Evolutionary conservation across 805 yeast species (phyloP), one percentile per base, ranked within the genome.

Genomic region (Starmera dryadoides): DNA sequence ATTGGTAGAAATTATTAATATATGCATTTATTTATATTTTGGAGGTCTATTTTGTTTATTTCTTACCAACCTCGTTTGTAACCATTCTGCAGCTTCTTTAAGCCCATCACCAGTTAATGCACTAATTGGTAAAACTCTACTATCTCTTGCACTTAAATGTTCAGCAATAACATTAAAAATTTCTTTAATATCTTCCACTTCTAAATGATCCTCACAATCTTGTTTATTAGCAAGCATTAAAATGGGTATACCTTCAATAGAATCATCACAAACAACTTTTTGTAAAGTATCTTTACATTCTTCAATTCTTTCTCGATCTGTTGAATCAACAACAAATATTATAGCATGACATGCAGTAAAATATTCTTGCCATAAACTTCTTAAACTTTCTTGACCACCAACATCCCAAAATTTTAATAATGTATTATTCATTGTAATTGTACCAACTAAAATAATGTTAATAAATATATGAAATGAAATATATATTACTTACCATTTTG

Each of bases 141-240:
- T 79, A 57, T 91, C 98, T 31, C 96, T 75, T 0, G 98, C 98
- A 52, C 85, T 83, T 52, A 91, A 63, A 53, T 81, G 78, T 68
- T 85, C 81, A 37, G 96, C 85, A 53, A 85, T 75, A 56, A 81
- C 70, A 66, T 93, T 78, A 70, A 91, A 74, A 48, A 91, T 64
- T 72, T 93, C 75, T 68, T 91, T 81, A 55, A 93, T 73, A 60
- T 84, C 83, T 48, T 79, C 85, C 16, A 84, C 80, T 55, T 83
- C 91, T 60, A 84, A 61, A 42, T 79, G 73, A 36, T 76, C 79
- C 40, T 75, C 77, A 28, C 79, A 58, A 55, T 93, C 98, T 64
- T 89, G 96, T 58, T 93, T 93, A 59, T 93, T 91, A 7, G 97
- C 98, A 53, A 91, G 69, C 96, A 91, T 91, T 41, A 91, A 68